phyloP scores from a whole-genome alignment of 495 filamentous ascomycete genomes.

The Barbatosphaeria neglecta region DNA sequence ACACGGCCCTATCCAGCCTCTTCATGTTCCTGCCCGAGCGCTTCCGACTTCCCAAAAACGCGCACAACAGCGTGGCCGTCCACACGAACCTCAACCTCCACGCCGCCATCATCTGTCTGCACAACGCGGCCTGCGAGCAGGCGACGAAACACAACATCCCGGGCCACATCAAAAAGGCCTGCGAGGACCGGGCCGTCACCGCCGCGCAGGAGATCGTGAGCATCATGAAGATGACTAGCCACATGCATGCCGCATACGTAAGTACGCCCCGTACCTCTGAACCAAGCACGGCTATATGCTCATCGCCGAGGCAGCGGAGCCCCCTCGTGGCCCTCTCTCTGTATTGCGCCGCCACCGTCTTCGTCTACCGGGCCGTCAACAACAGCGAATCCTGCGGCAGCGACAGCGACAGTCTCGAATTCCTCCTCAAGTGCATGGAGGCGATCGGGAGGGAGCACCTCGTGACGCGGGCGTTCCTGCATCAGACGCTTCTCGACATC shows the following conservation, averaged over 20 bases:
- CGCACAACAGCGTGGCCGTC: conserved; percentile 23
- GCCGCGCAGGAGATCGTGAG: conserved; percentile 31
- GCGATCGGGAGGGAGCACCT: conserved; percentile 19
- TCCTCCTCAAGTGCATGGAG: conserved; percentile 26
- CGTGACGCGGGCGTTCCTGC: conserved; percentile 27
- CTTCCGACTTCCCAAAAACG: conserved; percentile 25
- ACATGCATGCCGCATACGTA: conserved; percentile 17
- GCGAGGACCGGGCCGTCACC: conserved; percentile 19
- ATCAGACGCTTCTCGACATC: conserved; percentile 28
- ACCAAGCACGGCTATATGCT: neutral
- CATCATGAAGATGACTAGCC: conserved; percentile 26
- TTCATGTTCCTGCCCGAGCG: conserved; percentile 36
- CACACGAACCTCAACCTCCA: conserved; percentile 35
- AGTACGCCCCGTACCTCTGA: neutral
- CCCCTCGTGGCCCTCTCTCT: conserved; percentile 28
- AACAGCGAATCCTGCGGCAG: conserved; percentile 3
- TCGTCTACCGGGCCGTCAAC: conserved; percentile 20
- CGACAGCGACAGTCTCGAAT: conserved; percentile 22
- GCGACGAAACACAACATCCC: conserved; percentile 25
- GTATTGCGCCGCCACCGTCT: conserved; percentile 31
- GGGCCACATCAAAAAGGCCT: conserved; percentile 15
- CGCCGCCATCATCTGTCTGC: conserved; percentile 31
- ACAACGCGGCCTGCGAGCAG: conserved; percentile 27
- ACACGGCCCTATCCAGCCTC: conserved; percentile 29
- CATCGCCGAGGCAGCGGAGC: conserved; percentile 13